Evolutionary conservation across 2,329 filamentous ascomycete species (phyloP), one percentile per base, ranked within the genome.

Genomic region (Colletotrichum orchidophilum): DNA sequence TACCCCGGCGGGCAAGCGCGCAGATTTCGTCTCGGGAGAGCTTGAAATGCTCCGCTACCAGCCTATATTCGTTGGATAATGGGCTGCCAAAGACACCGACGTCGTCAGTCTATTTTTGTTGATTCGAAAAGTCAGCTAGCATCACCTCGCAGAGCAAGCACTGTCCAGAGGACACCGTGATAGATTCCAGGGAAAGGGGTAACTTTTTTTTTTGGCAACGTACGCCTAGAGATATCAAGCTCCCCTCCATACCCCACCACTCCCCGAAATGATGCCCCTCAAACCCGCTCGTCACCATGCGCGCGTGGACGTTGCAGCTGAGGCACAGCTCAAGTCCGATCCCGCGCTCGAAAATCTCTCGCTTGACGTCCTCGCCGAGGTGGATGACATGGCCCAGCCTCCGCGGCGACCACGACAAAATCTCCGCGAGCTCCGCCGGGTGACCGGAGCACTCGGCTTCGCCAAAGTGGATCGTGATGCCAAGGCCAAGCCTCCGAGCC

Each of bases 361-460:
- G 77, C 77, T 87, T 90, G n/a, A 91, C 82, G 29, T 81, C 80
- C 1, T 90, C 87, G 0, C 90, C 87, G 2, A 94, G 91, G 78
- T 94, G 90, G 64, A 96, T 94, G 11, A 95, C 93, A 81, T 96
- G 94, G 0, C 94, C 94, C 11, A 97, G 81, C 7, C 94, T 83
- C 70, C 91, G 86, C 0, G 94, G 94, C 54, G 80, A 73, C 85
- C 90, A 96, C 0, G 82, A 83, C 53, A 97, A 84, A 63, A 96
- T 80, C 1, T 86, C 88, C 13, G 83, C 78, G 15, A 96, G 83
- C 82, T 96, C 94, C 7, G 82, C 79, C 2, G 86, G 82, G 2
- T 86, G 86, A 0, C 87, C 87, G 9, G 89, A 91, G 3, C 82
- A 81, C 54, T 87, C 84, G 1, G 88, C 86, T 80, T 96, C 94